Evolutionary conservation across 2,329 filamentous ascomycete genomes (phyloP).

Genomic region (Penicillium sp.): DNA sequence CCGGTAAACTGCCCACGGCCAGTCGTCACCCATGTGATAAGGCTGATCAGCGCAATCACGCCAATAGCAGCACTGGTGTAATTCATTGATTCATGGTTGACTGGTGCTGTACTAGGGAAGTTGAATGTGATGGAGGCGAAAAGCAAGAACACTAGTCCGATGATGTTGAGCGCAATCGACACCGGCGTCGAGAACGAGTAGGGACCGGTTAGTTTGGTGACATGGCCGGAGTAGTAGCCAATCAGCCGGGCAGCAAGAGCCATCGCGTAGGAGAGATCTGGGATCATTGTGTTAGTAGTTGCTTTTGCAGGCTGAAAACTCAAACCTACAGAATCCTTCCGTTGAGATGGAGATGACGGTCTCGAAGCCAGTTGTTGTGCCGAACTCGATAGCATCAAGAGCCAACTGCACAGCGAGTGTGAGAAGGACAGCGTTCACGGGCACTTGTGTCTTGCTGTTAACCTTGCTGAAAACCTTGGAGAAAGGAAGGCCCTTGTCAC

Average conservation of each 20-base stretch:
- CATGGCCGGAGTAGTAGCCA: slow-evolving; percentile 42
- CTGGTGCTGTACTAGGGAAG: slow-evolving; percentile 49
- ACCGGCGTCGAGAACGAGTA: slow-evolving; percentile 44
- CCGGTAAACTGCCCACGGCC: slow-evolving; percentile 50
- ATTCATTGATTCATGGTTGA: slow-evolving; percentile 54
- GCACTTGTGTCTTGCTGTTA: slow-evolving; percentile 44
- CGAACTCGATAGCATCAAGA: slow-evolving; percentile 53
- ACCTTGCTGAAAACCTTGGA: slow-evolving; percentile 46
- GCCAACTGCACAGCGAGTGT: slow-evolving; percentile 48
- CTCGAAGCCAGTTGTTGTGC: slow-evolving; percentile 51
- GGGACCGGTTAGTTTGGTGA: slow-evolving; percentile 34
- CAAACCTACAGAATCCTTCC: slow-evolving; percentile 50
- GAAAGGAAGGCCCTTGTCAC: slow-evolving; percentile 52
- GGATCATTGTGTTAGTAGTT: background rate
- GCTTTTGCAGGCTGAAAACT: background rate
- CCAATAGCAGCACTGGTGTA: slow-evolving; percentile 55
- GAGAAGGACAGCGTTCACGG: slow-evolving; percentile 48
- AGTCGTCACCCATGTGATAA: slow-evolving; percentile 50
- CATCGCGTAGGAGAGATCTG: slow-evolving; percentile 55
- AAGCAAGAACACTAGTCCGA: slow-evolving; percentile 50
- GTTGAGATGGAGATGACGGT: slow-evolving; percentile 55
- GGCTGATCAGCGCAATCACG: slow-evolving; percentile 48
- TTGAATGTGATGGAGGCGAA: slow-evolving; percentile 56
- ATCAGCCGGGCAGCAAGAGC: slow-evolving; percentile 50
- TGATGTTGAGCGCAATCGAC: slow-evolving; percentile 44